A percentile compares a stretch with the other conserved stretches of the same genome.
Conservation (phyloP, 306 rosid species). For the Pterocarpus santalinus region DNA sequence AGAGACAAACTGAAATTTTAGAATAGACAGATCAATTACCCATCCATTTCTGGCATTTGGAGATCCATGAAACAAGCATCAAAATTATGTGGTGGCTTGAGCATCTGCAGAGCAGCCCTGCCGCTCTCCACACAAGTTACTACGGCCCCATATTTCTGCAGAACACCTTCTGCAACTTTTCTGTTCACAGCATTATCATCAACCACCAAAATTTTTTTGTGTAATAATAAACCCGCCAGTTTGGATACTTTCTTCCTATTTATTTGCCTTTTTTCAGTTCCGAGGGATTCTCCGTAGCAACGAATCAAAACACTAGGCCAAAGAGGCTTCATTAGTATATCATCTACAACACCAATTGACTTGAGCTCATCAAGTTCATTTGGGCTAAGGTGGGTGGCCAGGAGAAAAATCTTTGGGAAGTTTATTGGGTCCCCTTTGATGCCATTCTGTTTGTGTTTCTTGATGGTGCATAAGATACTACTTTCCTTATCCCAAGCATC, state of each 20-base stretch:
- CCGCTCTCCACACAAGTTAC: constrained; percentile 88
- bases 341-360: constrained; percentile 64
- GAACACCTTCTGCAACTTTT: constrained; percentile 91
- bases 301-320: constrained; percentile 64
- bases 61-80: constrained; percentile 99
- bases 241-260: constrained; percentile 57
- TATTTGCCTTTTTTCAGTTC: constrained; percentile 62
- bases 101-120: constrained; percentile 68
- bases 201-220: constrained; percentile 82
- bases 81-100: constrained; percentile 80
- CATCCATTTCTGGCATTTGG: constrained; percentile 99
- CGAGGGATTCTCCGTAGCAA: constrained; percentile 74
- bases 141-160: constrained; percentile 80
- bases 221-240: constrained; percentile 67
- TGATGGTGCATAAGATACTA: constrained; percentile 46
- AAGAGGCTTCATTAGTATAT: constrained; percentile 78
- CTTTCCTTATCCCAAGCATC: constrained; percentile 79
- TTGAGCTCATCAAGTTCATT: constrained; percentile 63
- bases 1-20: constrained; percentile 4
- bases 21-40: constrained; percentile 65
- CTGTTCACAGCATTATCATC: constrained; percentile 91
- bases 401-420: constrained; percentile 74
- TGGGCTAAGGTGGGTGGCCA: constrained; percentile 58
- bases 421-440: constrained; percentile 48
- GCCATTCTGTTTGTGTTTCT: constrained; percentile 53